A percentile compares a stretch with the other conserved stretches of the same genome.
Evolutionary conservation across 768 basidiomycete species (phyloP).

Genomic region (Exsudoporus frostii): DNA sequence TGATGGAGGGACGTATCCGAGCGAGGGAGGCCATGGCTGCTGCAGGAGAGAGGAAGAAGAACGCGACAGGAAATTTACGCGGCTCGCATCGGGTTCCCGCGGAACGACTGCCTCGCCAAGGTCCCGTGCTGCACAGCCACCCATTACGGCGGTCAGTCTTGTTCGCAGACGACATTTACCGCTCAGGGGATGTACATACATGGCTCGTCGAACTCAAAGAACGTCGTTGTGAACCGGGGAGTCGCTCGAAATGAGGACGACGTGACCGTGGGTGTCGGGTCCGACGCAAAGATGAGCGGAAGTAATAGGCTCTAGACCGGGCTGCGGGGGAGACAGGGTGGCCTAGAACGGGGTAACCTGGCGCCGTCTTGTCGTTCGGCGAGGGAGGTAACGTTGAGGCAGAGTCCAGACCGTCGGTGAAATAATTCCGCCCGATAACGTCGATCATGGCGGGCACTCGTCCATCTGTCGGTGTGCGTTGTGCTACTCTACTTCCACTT

Average conservation of each 20-base stretch:
- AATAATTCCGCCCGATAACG: slow-evolving; percentile 21
- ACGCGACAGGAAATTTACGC: slow-evolving; percentile 20
- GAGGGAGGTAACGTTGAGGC: slow-evolving; percentile 8
- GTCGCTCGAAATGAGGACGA: too few species aligned
- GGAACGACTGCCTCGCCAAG: slow-evolving; percentile 13
- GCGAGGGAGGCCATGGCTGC: slow-evolving; percentile 31
- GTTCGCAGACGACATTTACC: not conserved
- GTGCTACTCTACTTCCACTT: not conserved
- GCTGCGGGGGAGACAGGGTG: not conserved
- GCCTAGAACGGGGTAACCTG: slow-evolving; percentile 17
- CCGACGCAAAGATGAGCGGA: not conserved
- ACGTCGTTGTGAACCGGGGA: too few species aligned
- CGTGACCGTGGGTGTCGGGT: not conserved
- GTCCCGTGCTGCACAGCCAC: slow-evolving; percentile 28
- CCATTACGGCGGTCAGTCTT: slow-evolving; percentile 1
- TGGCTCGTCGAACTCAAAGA: not conserved
- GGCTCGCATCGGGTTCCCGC: slow-evolving; percentile 25
- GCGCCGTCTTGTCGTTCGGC: slow-evolving; percentile 22
- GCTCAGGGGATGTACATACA: too few species aligned
- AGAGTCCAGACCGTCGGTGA: slow-evolving; percentile 25
- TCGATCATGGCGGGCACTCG: slow-evolving; percentile 21
- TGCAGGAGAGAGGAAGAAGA: slow-evolving; percentile 4
- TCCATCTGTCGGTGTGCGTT: slow-evolving; percentile 5
- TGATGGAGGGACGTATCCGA: slow-evolving; percentile 27
- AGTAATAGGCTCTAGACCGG: slow-evolving; percentile 16